Conservation (phyloP, 2,329 filamentous ascomycete genomes). For the Ceratocystis huliohia region DNA sequence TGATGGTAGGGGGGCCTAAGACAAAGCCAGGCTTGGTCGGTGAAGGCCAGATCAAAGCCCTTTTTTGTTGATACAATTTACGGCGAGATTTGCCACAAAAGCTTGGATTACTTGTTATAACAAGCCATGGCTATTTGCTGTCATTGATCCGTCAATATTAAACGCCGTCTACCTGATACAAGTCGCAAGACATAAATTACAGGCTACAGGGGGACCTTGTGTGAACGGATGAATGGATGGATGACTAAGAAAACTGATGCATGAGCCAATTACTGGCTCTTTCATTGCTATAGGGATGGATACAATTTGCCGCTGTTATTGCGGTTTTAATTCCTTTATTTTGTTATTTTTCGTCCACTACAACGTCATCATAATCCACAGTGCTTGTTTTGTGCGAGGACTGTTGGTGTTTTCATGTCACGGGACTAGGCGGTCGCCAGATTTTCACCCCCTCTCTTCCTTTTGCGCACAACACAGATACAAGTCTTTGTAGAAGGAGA, state of each 20-base stretch:
- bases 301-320: not conserved
- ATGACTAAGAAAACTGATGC: not conserved
- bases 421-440: not conserved
- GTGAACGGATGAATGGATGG: not conserved
- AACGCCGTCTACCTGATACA: not conserved
- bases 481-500: not conserved
- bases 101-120: too few species aligned
- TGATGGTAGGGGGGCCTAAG: constrained; percentile 4
- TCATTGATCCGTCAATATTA: too few species aligned
- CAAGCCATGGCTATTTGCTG: too few species aligned
- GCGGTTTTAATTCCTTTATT: not conserved
- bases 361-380: not conserved
- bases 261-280: not conserved
- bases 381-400: not conserved
- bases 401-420: not conserved
- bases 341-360: not conserved
- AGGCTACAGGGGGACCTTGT: not conserved
- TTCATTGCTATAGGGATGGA: not conserved
- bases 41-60: not conserved
- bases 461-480: not conserved
- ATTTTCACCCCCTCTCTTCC: not conserved
- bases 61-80: too few species aligned
- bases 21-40: not conserved
- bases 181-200: not conserved
- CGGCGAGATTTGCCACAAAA: too few species aligned